Evolutionary conservation across 116 monocot genomes (phyloP), one percentile per base, ranked within the genome.

Genomic region (Dioscorea cayenensis): DNA sequence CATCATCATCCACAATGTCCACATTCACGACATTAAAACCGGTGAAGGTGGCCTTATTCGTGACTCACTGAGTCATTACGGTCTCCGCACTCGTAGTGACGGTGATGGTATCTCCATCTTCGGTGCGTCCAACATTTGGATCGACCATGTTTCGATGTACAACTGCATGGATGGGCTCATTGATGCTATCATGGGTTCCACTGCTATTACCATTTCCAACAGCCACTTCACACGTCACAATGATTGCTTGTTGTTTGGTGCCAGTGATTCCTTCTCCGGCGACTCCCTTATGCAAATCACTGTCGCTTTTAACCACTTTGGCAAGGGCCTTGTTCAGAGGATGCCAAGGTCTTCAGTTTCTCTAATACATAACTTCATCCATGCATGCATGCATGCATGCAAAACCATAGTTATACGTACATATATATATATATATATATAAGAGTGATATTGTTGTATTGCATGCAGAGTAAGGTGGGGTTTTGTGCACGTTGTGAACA

Each of bases 401-500:
- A 25, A 25, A 25, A 25, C 25, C 25, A 25, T 25, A 25, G 25
- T 25, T 25, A 20, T 64, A 29, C 17, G 17, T 13, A 20, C 19
- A 14, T 59, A 16, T 14, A 35, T 10, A n/a, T 35, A 5, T 60
- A 71, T 14, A 49, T 29, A 64, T 5, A 25, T 14, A 13, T 19
- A 51, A 43, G 2, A 8, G n/a, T 60, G 60, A 14, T 60, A 14
- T 2, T 60, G n/a, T n/a, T 60, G 25, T 0, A 23, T 23, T 29
- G 17, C 14, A 36, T 61, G 38, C 37, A 91, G 92, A 55, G 83
- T 84, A 29, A 75, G 89, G 11, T 84, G 80, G 67, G 95, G 95
- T 14, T 95, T 89, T 78, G 84, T 95, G 81, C 95, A 95, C 36
- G 85, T 95, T 5, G 83, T 95, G 58, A 95, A 95, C 81, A 95